Evolutionary conservation across 495 filamentous ascomycete genomes (phyloP), one percentile per base, ranked within the genome.

Genomic region (Aspergillus egyptiacus): DNA sequence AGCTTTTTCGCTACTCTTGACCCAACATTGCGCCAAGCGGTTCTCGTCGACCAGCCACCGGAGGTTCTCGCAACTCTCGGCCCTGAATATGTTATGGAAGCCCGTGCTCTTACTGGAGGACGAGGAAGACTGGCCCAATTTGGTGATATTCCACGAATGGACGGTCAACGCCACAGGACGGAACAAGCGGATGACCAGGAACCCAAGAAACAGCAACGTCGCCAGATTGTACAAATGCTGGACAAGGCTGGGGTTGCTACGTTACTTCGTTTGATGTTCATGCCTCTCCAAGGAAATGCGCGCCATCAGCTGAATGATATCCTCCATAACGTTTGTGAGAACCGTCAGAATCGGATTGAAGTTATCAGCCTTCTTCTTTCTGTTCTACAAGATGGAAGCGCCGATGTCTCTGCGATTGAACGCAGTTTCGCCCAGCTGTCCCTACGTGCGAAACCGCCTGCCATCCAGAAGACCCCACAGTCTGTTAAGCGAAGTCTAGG

Each of bases 241-340:
- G 94, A 99, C 68, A 96, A 95, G 63, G 77, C 90, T 46, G 93
- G 93, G 20, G 82, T 99, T 62, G 93, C 94, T 18, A 96, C 93
- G 9, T 69, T 99, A 6, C 77, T 99, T 27, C 87, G 93, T 13
- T 75, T 99, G 10, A 96, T 99, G 91, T 99, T 99, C 62, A 85
- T 96, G 51, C 84, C 87, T 34, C 87, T 95, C 52, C 86, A 90
- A 45, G 86, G 85, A 25, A 89, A 81, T 48, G 84, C 87, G 28
- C 85, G 88, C 50, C 79, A 78, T 43, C 85, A 85, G 24, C 75
- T 99, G 14, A 86, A 90, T 57, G 82, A 85, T 37, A 86, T 97
- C 48, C 82, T 99, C 24, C 77, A 85, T 54, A 84, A 93, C 53
- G 83, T 95, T 37, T 96, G 87, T 59, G 84, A 94, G 67, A 97